These are phyloP conservation scores for Penicillium sumatraense DNA, from an alignment of 2,329 filamentous ascomycete genomes.

Conservation along the genomic window DNA sequence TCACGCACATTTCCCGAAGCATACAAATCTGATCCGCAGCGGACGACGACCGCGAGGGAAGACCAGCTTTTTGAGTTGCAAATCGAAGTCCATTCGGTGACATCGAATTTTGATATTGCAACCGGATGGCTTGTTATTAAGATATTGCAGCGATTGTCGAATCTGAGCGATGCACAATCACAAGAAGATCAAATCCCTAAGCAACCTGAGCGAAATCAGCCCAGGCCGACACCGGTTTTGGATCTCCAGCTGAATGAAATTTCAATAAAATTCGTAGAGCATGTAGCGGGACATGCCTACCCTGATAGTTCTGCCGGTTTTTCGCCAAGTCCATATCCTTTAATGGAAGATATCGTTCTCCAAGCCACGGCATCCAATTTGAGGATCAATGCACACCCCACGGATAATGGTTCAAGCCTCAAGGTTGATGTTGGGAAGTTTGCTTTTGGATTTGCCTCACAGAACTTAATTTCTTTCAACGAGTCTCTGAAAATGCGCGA, in stretches of 20 bases:
- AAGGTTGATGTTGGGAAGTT: slow-evolving; percentile 47
- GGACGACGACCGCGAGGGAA: slow-evolving; percentile 1
- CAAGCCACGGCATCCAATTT: slow-evolving; percentile 33
- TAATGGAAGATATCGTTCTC: slow-evolving; percentile 39
- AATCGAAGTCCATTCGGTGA: slow-evolving; percentile 37
- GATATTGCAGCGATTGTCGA: slow-evolving; percentile 37
- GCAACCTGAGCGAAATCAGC: slow-evolving; percentile 17
- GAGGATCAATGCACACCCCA: slow-evolving; percentile 27
- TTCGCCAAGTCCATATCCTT: slow-evolving; percentile 23
- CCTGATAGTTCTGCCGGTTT: slow-evolving; percentile 11
- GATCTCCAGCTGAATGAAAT: slow-evolving; percentile 34
- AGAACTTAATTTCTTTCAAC: slow-evolving; percentile 58
- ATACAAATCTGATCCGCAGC: slow-evolving; percentile 7
- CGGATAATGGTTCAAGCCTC: slow-evolving; percentile 29
- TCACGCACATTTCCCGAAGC: slow-evolving; percentile 19
- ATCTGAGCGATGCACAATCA: slow-evolving; percentile 18
- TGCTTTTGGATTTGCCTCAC: slow-evolving; percentile 52
- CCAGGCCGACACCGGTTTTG: background rate
- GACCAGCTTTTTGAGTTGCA: slow-evolving; percentile 26
- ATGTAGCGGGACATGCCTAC: slow-evolving; percentile 36
- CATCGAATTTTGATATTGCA: slow-evolving; percentile 45
- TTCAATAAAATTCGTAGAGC: slow-evolving; percentile 44
- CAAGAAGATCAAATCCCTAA: slow-evolving; percentile 11
- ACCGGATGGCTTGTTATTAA: slow-evolving; percentile 47
- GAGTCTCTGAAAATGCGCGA: slow-evolving; percentile 52